These are phyloP conservation scores for Fomitopsis pinicola DNA, from an alignment of 1,284 basidiomycete genomes.

Conservation along the genomic window DNA sequence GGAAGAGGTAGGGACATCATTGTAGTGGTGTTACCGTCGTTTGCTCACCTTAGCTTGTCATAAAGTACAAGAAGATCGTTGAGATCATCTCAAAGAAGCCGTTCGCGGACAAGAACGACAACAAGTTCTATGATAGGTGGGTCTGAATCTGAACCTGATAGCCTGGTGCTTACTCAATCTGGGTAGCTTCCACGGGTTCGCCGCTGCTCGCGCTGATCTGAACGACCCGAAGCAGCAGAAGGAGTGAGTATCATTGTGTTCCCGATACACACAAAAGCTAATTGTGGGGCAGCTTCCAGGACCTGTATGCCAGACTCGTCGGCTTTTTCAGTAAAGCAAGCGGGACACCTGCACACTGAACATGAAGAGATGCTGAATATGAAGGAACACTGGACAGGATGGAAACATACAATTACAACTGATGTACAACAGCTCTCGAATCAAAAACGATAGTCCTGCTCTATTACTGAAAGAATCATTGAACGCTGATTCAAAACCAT, in stretches of 20 bases:
- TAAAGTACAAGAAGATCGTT: constrained; percentile 49
- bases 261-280: background rate
- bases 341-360: constrained; percentile 7
- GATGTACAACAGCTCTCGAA: background rate
- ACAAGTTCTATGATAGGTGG: constrained; percentile 53
- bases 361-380: background rate
- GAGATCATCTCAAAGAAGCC: constrained; percentile 46
- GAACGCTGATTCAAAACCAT: background rate
- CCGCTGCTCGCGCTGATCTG: constrained; percentile 65
- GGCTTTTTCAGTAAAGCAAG: constrained; percentile 42
- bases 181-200: constrained; percentile 67
- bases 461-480: background rate
- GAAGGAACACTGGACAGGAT: constrained; percentile 4
- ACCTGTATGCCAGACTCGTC: constrained; percentile 54
- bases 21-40: background rate
- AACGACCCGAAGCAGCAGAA: constrained; percentile 59
- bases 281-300: constrained; percentile 41
- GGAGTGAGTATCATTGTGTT: constrained; percentile 37
- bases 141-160: constrained; percentile 9
- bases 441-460: background rate
- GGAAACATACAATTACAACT: constrained; percentile 3
- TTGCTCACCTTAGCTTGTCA: background rate
- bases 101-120: constrained; percentile 49
- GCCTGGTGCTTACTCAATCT: background rate
- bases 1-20: constrained; percentile 40